A percentile compares a stretch with the other conserved stretches of the same genome.
These are phyloP conservation scores for Sinapis alba DNA, from an alignment of 441 rosid species.

Conservation along the genomic window DNA sequence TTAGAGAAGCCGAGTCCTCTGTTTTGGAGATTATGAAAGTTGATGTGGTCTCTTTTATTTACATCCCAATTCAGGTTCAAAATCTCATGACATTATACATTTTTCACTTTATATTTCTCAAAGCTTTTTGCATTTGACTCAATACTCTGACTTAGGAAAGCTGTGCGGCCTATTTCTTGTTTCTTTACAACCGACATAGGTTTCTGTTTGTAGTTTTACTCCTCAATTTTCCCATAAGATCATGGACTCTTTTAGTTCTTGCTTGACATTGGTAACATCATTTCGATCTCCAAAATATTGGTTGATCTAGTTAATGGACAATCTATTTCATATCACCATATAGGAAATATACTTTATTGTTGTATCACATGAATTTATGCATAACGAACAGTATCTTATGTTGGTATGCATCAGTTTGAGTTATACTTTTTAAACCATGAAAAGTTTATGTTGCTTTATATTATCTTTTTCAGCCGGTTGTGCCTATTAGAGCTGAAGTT, in stretches of 20 bases:
- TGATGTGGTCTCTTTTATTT: constrained; percentile 71
- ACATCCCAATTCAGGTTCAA: constrained; percentile 82
- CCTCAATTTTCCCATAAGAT: background rate
- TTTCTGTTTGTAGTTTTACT: constrained; percentile 12
- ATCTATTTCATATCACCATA: constrained; percentile 9
- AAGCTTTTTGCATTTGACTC: constrained; percentile 9
- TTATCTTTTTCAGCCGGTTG: constrained; percentile 59
- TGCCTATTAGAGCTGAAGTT: constrained; percentile 87
- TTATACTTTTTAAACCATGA: background rate
- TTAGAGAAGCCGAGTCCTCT: constrained; percentile 82
- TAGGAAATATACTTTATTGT: background rate
- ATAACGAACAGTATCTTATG: background rate
- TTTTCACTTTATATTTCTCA: background rate
- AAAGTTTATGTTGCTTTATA: constrained; percentile 8
- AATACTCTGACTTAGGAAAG: constrained; percentile 5
- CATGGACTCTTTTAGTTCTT: constrained; percentile 3
- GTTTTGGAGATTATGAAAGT: constrained; percentile 92
- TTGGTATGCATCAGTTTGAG: constrained; percentile 8
- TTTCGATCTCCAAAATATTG: constrained; percentile 2
- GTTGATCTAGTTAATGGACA: background rate
- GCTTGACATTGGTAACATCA: constrained; percentile 16
- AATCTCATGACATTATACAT: constrained; percentile 26
- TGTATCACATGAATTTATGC: constrained; percentile 12
- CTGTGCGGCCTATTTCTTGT: constrained; percentile 1
- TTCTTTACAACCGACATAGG: background rate